Conservation (phyloP, 345 rosid genomes). For the Hirschfeldia incana region DNA sequence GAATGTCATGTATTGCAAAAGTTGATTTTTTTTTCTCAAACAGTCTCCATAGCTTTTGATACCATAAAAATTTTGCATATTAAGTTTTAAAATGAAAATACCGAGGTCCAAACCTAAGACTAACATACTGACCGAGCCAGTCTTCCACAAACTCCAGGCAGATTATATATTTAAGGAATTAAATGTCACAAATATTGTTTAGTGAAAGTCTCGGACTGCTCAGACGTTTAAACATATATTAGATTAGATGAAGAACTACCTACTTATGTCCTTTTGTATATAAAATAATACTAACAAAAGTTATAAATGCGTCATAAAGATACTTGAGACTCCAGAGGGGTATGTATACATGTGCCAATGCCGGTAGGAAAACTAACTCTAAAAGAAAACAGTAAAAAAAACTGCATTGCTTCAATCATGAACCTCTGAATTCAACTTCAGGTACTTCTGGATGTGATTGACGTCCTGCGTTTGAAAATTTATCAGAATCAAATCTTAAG, state of each 20-base stretch:
- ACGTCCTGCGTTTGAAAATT: constrained; percentile 27
- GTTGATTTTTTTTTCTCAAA: too few relatives aligned
- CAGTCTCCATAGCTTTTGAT: neutral
- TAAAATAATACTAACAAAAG: neutral
- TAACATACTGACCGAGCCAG: neutral
- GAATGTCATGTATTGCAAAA: too few relatives aligned
- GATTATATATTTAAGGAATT: neutral
- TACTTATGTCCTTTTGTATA: neutral
- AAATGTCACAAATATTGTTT: neutral
- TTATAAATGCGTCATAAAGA: neutral
- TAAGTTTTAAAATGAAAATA: neutral
- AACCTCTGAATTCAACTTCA: constrained; percentile 24
- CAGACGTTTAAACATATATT: neutral
- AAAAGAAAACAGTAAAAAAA: neutral
- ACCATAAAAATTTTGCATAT: neutral
- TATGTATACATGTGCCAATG: neutral
- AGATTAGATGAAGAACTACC: neutral
- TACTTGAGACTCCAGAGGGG: neutral
- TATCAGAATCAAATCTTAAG: neutral
- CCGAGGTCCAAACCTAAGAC: neutral
- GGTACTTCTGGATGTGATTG: constrained; percentile 22
- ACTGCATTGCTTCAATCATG: constrained; percentile 10
- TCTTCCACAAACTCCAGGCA: neutral
- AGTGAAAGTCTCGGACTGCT: neutral
- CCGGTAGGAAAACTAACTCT: constrained; percentile 5